Conservation (phyloP, 148 eudicot genomes). For the Simmondsia chinensis region DNA sequence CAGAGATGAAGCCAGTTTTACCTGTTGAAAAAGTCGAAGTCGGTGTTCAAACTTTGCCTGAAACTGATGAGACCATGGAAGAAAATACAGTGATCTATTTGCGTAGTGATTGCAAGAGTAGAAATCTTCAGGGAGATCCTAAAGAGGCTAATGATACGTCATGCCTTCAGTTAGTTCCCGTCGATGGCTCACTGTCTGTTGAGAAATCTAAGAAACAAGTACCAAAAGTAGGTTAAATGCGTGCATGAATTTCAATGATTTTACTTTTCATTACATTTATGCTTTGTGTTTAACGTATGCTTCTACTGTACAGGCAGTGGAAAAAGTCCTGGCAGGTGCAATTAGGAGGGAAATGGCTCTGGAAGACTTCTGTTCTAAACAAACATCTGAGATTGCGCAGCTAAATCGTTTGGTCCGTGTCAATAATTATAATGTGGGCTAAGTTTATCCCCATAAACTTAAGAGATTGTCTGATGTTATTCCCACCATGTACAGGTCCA, state of each 20-base stretch:
- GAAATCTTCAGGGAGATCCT: conserved; percentile 21
- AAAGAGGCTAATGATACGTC: conserved; percentile 33
- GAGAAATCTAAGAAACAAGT: conserved; percentile 57
- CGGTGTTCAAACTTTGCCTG: conserved; percentile 65
- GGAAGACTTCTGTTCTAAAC: conserved; percentile 75
- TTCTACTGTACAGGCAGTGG: conserved; percentile 65
- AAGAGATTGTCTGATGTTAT: conserved; percentile 5
- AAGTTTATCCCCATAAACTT: neutral
- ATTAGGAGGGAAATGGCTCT: conserved; percentile 97
- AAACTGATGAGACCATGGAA: conserved; percentile 24
- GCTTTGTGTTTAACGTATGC: conserved; percentile 1
- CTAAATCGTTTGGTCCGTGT: conserved; percentile 78
- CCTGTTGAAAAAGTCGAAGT: conserved; percentile 64
- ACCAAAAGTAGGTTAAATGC: conserved; percentile 59
- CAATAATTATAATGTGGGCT: conserved; percentile 1
- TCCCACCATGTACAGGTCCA: conserved; percentile 56
- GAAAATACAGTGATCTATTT: conserved; percentile 20
- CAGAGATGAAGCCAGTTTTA: conserved; percentile 38
- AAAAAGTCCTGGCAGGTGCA: conserved; percentile 91
- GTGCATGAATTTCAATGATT: neutral
- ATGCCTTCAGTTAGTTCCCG: conserved; percentile 65
- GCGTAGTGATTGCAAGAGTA: conserved; percentile 61
- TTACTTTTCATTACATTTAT: conserved; percentile 3
- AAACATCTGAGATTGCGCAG: conserved; percentile 73
- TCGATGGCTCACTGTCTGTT: conserved; percentile 34